phyloP scores from a whole-genome alignment of 2,329 filamentous ascomycete genomes.

The Gyromitra esculenta region DNA sequence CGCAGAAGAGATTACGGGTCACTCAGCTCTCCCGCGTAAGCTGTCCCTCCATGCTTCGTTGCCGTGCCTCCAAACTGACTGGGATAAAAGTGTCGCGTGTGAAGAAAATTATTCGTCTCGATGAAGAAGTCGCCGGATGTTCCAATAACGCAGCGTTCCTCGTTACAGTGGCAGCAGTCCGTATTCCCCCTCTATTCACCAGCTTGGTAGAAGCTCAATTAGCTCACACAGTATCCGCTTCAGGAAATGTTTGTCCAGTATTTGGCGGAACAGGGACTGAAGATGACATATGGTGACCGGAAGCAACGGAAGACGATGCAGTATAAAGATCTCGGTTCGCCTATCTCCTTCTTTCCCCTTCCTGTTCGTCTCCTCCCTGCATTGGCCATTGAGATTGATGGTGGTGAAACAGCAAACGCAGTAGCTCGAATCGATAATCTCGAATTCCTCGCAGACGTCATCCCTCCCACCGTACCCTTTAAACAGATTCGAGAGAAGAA shows the following conservation, averaged over 20 bases:
- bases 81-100: conserved; percentile 79
- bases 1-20: conserved; percentile 82
- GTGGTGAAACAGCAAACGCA: conserved; percentile 72
- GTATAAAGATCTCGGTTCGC: conserved; percentile 87
- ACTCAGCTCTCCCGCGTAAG: conserved; percentile 85
- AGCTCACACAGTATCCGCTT: conserved; percentile 1
- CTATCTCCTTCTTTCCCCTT: conserved; percentile 1
- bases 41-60: conserved; percentile 53
- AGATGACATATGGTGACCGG: conserved; percentile 86
- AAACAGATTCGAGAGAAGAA: conserved; percentile 65
- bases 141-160: conserved; percentile 95
- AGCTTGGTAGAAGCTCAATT: background rate
- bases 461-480: conserved; percentile 85
- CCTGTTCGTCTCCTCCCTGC: conserved; percentile 19
- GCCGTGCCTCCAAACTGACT: conserved; percentile 38
- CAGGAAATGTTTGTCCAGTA: conserved; percentile 97
- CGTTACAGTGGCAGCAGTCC: conserved; percentile 86
- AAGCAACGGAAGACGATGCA: conserved; percentile 94
- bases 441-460: conserved; percentile 90
- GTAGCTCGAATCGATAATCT: conserved; percentile 90
- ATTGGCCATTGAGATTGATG: background rate
- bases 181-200: conserved; percentile 56
- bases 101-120: conserved; percentile 91
- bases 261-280: conserved; percentile 83
- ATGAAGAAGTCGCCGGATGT: conserved; percentile 84